Evolutionary conservation across 306 rosid genomes (phyloP).

Genomic region (Cicer chorassanicum): DNA sequence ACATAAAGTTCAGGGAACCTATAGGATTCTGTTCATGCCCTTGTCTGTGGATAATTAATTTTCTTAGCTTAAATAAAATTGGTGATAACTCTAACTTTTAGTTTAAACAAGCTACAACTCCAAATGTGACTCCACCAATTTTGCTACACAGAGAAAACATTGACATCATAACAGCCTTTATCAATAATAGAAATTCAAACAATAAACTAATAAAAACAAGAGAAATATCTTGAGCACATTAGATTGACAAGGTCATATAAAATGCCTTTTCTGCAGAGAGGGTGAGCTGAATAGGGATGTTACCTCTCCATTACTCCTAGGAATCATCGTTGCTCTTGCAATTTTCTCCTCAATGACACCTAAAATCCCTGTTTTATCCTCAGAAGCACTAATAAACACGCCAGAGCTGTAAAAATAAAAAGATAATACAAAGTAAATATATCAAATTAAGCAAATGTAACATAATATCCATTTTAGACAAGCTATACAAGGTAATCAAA

Average conservation of each 20-base stretch:
- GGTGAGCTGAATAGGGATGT: conserved; percentile 24
- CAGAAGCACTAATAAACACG: conserved; percentile 72
- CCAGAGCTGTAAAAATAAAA: conserved; percentile 71
- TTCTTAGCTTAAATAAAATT: background rate
- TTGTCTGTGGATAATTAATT: background rate
- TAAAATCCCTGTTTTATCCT: conserved; percentile 73
- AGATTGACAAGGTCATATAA: conserved; percentile 29
- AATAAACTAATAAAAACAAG: background rate
- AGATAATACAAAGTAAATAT: conserved; percentile 25
- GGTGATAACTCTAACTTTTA: background rate
- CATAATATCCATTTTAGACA: conserved; percentile 35
- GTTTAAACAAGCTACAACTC: background rate
- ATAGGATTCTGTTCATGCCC: background rate
- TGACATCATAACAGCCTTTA: conserved; percentile 19
- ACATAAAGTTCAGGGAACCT: conserved; percentile 35
- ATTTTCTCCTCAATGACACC: conserved; percentile 80
- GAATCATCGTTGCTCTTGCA: conserved; percentile 86
- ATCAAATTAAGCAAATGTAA: conserved; percentile 36
- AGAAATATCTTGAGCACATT: conserved; percentile 1
- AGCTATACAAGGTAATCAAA: conserved; percentile 28
- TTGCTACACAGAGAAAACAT: conserved; percentile 10
- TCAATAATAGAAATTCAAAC: background rate
- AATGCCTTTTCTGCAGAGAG: background rate
- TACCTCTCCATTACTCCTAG: conserved; percentile 93
- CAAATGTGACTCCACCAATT: background rate